A percentile compares a stretch with the other conserved stretches of the same genome.
Evolutionary conservation across 2,329 filamentous ascomycete genomes (phyloP).

Genomic region (Elsinoe ampelina): DNA sequence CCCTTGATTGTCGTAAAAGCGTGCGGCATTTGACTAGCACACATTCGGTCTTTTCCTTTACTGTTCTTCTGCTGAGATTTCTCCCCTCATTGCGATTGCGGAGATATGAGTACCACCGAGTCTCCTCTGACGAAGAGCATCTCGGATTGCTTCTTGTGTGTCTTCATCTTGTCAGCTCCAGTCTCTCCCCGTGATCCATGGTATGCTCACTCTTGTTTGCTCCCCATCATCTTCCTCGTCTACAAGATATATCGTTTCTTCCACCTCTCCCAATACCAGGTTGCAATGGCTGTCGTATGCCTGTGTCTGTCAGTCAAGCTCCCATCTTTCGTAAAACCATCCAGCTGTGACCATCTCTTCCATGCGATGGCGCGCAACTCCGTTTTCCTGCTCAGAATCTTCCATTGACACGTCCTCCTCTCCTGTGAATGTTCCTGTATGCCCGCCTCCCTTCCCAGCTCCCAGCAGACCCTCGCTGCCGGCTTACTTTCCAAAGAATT

Average conservation of each 20-base stretch:
- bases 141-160: conserved; percentile 91
- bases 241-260: conserved; percentile 91
- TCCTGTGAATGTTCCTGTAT: no score
- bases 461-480: no score
- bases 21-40: not conserved
- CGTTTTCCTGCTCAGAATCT: not conserved
- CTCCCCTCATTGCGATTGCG: conserved; percentile 23
- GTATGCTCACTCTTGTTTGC: conserved; percentile 11
- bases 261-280: conserved; percentile 86
- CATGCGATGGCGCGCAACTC: not conserved
- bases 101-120: conserved; percentile 42
- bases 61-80: no score
- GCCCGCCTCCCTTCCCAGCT: no score
- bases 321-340: not conserved
- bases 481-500: not conserved
- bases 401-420: not conserved
- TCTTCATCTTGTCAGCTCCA: conserved; percentile 43
- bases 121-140: conserved; percentile 88
- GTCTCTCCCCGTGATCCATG: not conserved
- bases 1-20: not conserved
- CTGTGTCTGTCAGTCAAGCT: conserved; percentile 37
- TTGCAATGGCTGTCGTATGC: conserved; percentile 99
- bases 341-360: not conserved
- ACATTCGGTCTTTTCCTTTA: no score
- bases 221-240: conserved; percentile 71